Conservation (phyloP, 441 rosid genomes). For the Macaranga tanarius region DNA sequence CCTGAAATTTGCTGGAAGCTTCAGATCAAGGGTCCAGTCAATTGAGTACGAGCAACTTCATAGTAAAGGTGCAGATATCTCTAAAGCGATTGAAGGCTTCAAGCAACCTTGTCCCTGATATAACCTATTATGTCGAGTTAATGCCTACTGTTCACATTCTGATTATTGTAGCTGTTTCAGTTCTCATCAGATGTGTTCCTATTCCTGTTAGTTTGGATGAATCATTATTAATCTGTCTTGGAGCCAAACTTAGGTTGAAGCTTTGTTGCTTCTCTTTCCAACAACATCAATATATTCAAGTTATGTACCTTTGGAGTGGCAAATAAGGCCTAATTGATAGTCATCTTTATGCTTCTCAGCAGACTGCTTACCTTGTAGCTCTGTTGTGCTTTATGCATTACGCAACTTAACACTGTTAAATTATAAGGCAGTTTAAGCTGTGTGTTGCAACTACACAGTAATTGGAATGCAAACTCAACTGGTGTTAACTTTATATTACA, state of each 20-base stretch:
- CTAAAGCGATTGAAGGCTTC: constrained; percentile 32
- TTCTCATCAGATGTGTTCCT: not conserved
- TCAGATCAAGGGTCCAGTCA: constrained; percentile 30
- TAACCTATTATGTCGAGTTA: not conserved
- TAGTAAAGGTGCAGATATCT: constrained; percentile 42
- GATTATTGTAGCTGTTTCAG: constrained; percentile 3
- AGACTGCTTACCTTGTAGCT: not conserved
- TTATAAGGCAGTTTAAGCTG: not conserved
- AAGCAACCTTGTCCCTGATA: constrained; percentile 31
- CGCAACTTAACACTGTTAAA: not conserved
- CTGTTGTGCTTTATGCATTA: not conserved
- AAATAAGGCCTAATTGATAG: not conserved
- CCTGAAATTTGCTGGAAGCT: constrained; percentile 49
- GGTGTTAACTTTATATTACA: too few species aligned
- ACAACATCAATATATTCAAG: not conserved
- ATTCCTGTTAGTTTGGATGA: not conserved
- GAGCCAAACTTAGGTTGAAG: not conserved
- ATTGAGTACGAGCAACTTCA: constrained; percentile 63
- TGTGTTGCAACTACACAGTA: not conserved
- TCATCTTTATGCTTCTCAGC: not conserved
- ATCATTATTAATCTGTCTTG: not conserved
- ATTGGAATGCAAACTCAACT: not conserved
- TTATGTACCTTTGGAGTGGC: not conserved
- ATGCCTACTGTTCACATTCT: not conserved
- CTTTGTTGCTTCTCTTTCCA: not conserved